Base-by-base conservation (phyloP, 2,329 filamentous ascomycete species). In the Coniochaeta hoffmannii region DNA sequence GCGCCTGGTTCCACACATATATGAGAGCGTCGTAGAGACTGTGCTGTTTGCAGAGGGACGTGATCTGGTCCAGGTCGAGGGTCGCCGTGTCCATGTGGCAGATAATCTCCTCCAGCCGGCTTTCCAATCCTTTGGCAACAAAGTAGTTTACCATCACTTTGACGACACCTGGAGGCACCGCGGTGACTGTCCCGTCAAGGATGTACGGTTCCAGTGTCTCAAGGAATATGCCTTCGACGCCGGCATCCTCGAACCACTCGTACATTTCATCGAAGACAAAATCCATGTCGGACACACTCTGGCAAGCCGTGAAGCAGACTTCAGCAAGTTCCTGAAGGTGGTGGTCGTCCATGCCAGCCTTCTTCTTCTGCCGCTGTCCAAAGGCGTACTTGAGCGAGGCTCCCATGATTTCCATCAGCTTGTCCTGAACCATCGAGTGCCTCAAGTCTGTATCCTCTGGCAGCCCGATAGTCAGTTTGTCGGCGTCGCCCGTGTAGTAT, bases 1-100 rank as follows among this genome's bases (percentile, higher is more conserved):
- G 76, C 2, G 90, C 91, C 69, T 90, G 87, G 58, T 96, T 97
- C 94, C 94, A 99, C 55, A 99, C 89, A 68, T 97, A 97, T 44
- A 95, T 91, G 56, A 97, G 81, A 2, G 94, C 95, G 70, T 99
- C 95, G 66, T 97, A 99, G 4, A 99, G 80, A 61, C 88, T 84
- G 68, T 97, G 86, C 66, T 93, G 87, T 69, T 94, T 96, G 78
- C 94, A 99, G 24, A 99, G 77, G 12, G 82, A 81, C 0, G 93
- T 97, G 56, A 96, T 85, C 69, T 97, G 90, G 67, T 99, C 93
- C 62, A 99, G 85, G 67, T 99, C 95, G 66, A 99, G 85, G 0
- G 91, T 96, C 14, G 83, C 77, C 1, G 93, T 96, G 64, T 96
- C 88, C 73, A 99, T 87, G 60, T 93, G 87, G 68, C 93, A 97